Base-by-base conservation (phyloP, 352 stramenopile genomes). In the Globisporangium cederbergense region DNA sequence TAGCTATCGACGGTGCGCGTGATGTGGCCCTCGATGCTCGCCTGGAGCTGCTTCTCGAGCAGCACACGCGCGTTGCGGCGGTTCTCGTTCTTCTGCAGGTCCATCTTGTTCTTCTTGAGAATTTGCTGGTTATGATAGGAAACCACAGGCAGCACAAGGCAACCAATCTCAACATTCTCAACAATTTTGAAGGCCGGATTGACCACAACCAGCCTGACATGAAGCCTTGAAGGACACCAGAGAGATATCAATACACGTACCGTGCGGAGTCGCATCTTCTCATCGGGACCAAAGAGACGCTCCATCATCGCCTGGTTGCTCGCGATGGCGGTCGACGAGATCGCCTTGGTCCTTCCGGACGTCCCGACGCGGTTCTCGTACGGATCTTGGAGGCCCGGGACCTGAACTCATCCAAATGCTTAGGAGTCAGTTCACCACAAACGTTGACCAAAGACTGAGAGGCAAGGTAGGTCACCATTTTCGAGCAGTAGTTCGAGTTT, bases 41-140 rank as follows among this genome's bases (percentile, higher is more conserved):
- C 80, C 59, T 96, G 85, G n/a, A 97, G 75, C 60, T 93, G 86
- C 40, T 94, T 92, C 64, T 97, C 88, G 47, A 95, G 76, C 28
- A 90, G 72, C 9, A 88, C 72, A 7, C 89, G 78, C 30, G 85
- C 77, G 56, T 96, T 93, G 34, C 81, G 77, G 22, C 79, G 76
- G 52, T 86, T 82, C 22, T 93, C 84, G 38, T 77, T 82, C 57
- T 93, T 93, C 61, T 90, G 80, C 1, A 88, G 56, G 62, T 93
- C 82, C 50, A 88, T 71, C 49, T 90, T 91, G 71, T 89, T 91
- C 56, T 91, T 93, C 65, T 91, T 93, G 30, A 90, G 75, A 54
- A 88, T 68, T 83, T 89, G 80, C 79, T 89, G 58, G 16, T 28
- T 28, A 52, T 30, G 9, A 20, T n/a, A 32, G 14, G 20, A 46